Evolutionary conservation across 2,329 filamentous ascomycete genomes (phyloP).

Genomic region (Apiospora saccharicola): DNA sequence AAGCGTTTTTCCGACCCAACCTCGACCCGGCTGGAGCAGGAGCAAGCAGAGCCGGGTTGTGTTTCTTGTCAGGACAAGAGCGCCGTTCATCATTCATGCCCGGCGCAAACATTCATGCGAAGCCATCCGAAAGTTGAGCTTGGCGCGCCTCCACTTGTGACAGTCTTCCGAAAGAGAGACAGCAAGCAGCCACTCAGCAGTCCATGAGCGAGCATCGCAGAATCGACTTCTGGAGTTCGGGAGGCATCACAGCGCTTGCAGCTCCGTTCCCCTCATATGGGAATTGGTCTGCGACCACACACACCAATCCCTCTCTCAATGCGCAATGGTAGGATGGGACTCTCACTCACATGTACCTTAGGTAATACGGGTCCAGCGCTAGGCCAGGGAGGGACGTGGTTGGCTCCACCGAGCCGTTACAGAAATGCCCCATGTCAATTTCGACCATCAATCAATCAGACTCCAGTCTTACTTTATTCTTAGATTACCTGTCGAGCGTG

Average conservation of each 20-base stretch:
- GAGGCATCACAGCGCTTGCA: neutral
- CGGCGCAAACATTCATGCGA: conserved; percentile 8
- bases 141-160: neutral
- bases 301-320: neutral
- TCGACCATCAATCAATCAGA: neutral
- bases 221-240: neutral
- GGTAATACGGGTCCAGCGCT: neutral
- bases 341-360: neutral
- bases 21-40: neutral
- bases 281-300: neutral
- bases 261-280: neutral
- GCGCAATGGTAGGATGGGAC: neutral
- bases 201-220: neutral
- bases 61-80: conserved; percentile 11
- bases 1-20: neutral
- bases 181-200: neutral
- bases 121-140: neutral
- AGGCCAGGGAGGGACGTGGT: neutral
- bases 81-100: conserved; percentile 13
- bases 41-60: conserved; percentile 7
- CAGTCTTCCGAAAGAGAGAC: neutral
- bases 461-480: conserved; percentile 17
- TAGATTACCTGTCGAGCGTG: neutral
- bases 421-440: conserved; percentile 11
- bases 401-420: conserved; percentile 18